Base-by-base conservation (phyloP, 768 basidiomycete genomes). In the Dendrothele bispora region DNA sequence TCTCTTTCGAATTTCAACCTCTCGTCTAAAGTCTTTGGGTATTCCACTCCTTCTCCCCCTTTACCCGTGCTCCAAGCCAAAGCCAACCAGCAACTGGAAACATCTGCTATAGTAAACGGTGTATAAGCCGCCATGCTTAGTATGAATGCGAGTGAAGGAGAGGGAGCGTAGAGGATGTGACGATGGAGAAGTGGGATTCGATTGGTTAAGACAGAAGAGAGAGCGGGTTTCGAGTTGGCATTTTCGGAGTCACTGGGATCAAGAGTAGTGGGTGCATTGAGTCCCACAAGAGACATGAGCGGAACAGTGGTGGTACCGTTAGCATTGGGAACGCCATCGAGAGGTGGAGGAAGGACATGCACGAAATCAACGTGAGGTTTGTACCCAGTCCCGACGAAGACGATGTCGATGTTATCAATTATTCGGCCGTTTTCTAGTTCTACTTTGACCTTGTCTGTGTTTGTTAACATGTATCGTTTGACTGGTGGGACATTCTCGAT, bases 321-420 rank as follows among this genome's bases (percentile, higher is more conserved):
- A 8, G 42, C 37, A 18, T 50, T n/a, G 27, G 20, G 29, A 17
- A 10, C 22, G n/a, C n/a, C n/a, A n/a, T n/a, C n/a, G n/a, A n/a
- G n/a, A n/a, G n/a, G n/a, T n/a, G n/a, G n/a, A n/a, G n/a, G n/a
- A 3, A 47, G 44, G 6, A 64, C 56, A 4, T 57, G 54, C 21
- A 68, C 55, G 52, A 67, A 64, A 20, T 63, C 55, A 2, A 76
- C 69, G 6, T 67, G 53, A 5, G 74, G 70, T 22, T 58, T 65
- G 37, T 78, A 79, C 2, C 78, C 79, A 0, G 77, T 79, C 14
- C 75, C 76, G 21, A 76, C 57, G 7, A 78, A 49, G 21, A 80
- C 69, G 7, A 53, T 20, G 50, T 79, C 77, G 15, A 80, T 60
- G 36, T 71, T 67, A 4, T 57, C 54, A 37, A 79, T 61, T 4